phyloP scores from a whole-genome alignment of 768 basidiomycete genomes.

The Psilocybe azurescens region DNA sequence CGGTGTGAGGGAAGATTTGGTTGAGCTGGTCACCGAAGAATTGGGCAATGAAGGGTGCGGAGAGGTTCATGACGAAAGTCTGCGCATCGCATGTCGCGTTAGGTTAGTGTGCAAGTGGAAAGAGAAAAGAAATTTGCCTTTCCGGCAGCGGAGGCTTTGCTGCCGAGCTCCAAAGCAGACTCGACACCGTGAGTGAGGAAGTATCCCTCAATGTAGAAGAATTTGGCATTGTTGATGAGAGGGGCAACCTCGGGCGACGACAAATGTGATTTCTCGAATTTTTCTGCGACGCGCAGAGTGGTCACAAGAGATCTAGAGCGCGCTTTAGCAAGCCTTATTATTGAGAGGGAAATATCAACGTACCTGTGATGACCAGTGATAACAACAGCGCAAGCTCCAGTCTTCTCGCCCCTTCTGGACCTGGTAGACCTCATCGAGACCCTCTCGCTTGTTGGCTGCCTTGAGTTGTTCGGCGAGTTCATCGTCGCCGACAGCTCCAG shows the following conservation, averaged over 20 bases:
- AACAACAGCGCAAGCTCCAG: slow-evolving; percentile 96
- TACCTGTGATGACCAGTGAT: slow-evolving; percentile 94
- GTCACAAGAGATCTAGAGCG: slow-evolving; percentile 85
- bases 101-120: not conserved
- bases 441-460: slow-evolving; percentile 90
- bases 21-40: slow-evolving; percentile 89
- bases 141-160: slow-evolving; percentile 72
- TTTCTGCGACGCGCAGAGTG: slow-evolving; percentile 88
- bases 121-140: slow-evolving; percentile 57
- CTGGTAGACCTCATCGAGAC: slow-evolving; percentile 85
- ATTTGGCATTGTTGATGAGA: slow-evolving; percentile 79
- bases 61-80: slow-evolving; percentile 93
- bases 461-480: slow-evolving; percentile 89
- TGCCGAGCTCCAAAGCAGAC: slow-evolving; percentile 72
- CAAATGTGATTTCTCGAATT: slow-evolving; percentile 84
- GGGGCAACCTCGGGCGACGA: slow-evolving; percentile 75
- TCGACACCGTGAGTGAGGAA: slow-evolving; percentile 94
- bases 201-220: slow-evolving; percentile 95
- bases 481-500: slow-evolving; percentile 94
- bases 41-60: slow-evolving; percentile 95
- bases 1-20: slow-evolving; percentile 81
- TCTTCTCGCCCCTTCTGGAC: slow-evolving; percentile 87
- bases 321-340: not conserved
- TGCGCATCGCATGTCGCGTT: slow-evolving; percentile 31
- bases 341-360: slow-evolving; percentile 18